Evolutionary conservation across 371 early-diverging fungal species (phyloP).

Genomic region (Haplosporangium sp.): DNA sequence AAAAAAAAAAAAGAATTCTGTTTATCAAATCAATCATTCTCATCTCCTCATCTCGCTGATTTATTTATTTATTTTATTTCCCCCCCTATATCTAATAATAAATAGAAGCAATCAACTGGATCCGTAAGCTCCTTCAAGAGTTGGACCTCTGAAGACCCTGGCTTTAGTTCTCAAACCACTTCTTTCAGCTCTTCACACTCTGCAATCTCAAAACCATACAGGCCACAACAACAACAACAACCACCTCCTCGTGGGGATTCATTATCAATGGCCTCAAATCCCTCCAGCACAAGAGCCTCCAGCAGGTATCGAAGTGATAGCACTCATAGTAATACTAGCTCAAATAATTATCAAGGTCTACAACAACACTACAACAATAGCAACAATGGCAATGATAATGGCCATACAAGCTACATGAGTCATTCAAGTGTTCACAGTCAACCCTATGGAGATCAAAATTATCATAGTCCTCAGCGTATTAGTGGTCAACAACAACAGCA

Average conservation of each 20-base stretch:
- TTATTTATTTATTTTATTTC: not conserved
- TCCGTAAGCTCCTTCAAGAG: constrained; percentile 36
- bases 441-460: constrained; percentile 1
- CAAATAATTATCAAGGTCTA: constrained; percentile 12
- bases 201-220: constrained; percentile 1
- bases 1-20: not conserved
- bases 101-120: constrained; percentile 31
- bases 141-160: constrained; percentile 43
- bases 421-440: constrained; percentile 15
- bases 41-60: not conserved
- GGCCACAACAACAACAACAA: constrained; percentile 1
- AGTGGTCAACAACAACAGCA: constrained; percentile 5
- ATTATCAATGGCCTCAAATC: constrained; percentile 1
- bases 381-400: constrained; percentile 6
- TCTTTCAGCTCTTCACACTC: constrained; percentile 15
- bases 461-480: constrained; percentile 2
- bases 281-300: not conserved
- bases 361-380: too few species aligned
- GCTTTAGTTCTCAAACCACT: constrained; percentile 23
- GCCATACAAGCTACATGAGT: constrained; percentile 5
- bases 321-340: constrained; percentile 8
- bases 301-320: constrained; percentile 18
- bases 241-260: constrained; percentile 17
- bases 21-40: not conserved
- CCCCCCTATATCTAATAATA: too few species aligned